Percentiles rank a stretch among this genome's conserved stretches.
Conservation (phyloP, 169 alveolate genomes). For the Cryptosporidium xiaoi region DNA sequence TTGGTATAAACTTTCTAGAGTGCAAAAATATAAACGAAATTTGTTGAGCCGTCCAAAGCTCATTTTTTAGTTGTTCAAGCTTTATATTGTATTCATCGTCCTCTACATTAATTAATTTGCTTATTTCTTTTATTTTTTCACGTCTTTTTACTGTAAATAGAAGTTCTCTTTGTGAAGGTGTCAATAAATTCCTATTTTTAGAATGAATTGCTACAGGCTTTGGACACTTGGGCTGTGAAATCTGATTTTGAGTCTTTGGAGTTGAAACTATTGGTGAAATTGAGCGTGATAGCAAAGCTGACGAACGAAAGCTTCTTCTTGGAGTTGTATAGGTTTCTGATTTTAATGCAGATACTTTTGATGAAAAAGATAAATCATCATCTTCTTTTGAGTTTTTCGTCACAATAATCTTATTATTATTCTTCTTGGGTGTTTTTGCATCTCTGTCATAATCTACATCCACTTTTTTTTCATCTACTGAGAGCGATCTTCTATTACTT, state of each 20-base stretch:
- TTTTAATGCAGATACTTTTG: background rate
- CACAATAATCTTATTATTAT: background rate
- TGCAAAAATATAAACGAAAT: slow-evolving; percentile 27
- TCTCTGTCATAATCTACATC: background rate
- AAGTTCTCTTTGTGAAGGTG: slow-evolving; percentile 65
- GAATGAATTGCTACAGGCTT: slow-evolving; percentile 16
- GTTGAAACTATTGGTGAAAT: slow-evolving; percentile 44
- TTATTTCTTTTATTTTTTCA: slow-evolving; percentile 41
- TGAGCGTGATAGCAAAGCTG: slow-evolving; percentile 45
- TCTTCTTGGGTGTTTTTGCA: background rate
- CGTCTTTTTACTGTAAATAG: slow-evolving; percentile 38
- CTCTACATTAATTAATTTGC: slow-evolving; percentile 30
- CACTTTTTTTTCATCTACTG: slow-evolving; percentile 23
- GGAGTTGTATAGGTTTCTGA: slow-evolving; percentile 23
- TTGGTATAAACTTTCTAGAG: slow-evolving; percentile 43
- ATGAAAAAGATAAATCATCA: background rate
- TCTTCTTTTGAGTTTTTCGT: background rate
- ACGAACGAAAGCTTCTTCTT: slow-evolving; percentile 14
- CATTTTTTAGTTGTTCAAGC: slow-evolving; percentile 24
- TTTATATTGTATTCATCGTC: slow-evolving; percentile 41
- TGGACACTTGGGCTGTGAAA: background rate
- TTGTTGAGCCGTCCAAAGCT: slow-evolving; percentile 57
- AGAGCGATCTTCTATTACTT: slow-evolving; percentile 40
- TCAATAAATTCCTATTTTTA: slow-evolving; percentile 32
- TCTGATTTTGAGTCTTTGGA: background rate